These are phyloP conservation scores for Melampsora larici-populina DNA, from an alignment of 1,284 basidiomycete genomes.

Conservation along the genomic window DNA sequence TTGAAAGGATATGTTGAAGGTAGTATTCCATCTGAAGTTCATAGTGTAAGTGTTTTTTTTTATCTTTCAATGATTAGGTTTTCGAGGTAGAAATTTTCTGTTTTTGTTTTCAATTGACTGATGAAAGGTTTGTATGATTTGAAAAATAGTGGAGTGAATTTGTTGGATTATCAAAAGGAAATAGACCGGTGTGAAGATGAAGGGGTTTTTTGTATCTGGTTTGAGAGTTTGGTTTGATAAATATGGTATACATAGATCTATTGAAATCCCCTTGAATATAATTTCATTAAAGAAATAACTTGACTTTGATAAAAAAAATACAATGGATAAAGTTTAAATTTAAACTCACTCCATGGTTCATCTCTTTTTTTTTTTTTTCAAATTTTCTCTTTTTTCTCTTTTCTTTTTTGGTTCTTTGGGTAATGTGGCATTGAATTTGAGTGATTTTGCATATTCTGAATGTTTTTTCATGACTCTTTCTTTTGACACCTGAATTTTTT, in stretches of 20 bases:
- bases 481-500: neutral
- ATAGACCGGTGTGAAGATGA: slow-evolving; percentile 37
- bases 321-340: too few relatives aligned
- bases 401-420: neutral
- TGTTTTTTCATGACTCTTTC: slow-evolving; percentile 2
- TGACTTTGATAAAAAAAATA: too few relatives aligned
- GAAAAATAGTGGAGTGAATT: slow-evolving; percentile 41
- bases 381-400: too few relatives aligned
- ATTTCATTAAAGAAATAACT: too few relatives aligned
- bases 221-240: too few relatives aligned
- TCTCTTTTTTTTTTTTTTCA: neutral
- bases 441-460: neutral
- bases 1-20: slow-evolving; percentile 81
- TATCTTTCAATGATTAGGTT: too few relatives aligned
- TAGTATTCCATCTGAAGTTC: slow-evolving; percentile 83
- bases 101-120: too few relatives aligned
- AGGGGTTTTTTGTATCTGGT: too few relatives aligned
- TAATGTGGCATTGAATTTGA: too few relatives aligned
- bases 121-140: neutral
- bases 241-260: too few relatives aligned
- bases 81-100: too few relatives aligned
- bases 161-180: slow-evolving; percentile 34
- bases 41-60: slow-evolving; percentile 12
- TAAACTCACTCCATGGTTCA: neutral
- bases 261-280: neutral